Evolutionary conservation across 78 protist species (phyloP).

Genomic region (Cavenderia fasciculata): DNA sequence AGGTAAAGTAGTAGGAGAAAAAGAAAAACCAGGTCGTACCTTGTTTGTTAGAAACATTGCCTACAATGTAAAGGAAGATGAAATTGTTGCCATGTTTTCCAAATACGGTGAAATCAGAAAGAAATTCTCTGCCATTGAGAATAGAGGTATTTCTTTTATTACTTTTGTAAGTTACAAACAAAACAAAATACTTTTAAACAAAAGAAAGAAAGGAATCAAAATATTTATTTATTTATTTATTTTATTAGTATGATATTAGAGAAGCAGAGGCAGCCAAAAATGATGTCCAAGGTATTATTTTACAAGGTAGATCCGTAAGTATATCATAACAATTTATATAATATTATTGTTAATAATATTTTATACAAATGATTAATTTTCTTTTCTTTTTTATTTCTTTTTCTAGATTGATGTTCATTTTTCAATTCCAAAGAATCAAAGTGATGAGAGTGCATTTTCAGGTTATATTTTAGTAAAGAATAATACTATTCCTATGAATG

Average conservation of each 20-base stretch:
- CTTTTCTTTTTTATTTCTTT: neutral
- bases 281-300: constrained; percentile 20
- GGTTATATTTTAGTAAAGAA: constrained; percentile 52
- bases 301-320: constrained; percentile 42
- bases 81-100: constrained; percentile 9
- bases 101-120: constrained; percentile 66
- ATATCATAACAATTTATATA: neutral
- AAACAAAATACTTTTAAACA: neutral
- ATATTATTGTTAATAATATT: neutral
- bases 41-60: constrained; percentile 75
- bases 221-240: neutral
- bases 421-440: constrained; percentile 65
- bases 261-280: constrained; percentile 74
- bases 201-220: neutral
- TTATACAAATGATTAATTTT: neutral
- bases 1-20: constrained; percentile 70
- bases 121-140: constrained; percentile 56
- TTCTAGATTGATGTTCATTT: constrained; percentile 63
- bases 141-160: constrained; percentile 76
- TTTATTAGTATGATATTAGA: constrained; percentile 60
- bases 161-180: constrained; percentile 38
- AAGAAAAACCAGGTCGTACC: constrained; percentile 67
- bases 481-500: constrained; percentile 17
- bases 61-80: constrained; percentile 7
- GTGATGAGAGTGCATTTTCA: constrained; percentile 38